Base-by-base conservation (phyloP, 2,329 filamentous ascomycete species). In the Aspergillus melleus region DNA sequence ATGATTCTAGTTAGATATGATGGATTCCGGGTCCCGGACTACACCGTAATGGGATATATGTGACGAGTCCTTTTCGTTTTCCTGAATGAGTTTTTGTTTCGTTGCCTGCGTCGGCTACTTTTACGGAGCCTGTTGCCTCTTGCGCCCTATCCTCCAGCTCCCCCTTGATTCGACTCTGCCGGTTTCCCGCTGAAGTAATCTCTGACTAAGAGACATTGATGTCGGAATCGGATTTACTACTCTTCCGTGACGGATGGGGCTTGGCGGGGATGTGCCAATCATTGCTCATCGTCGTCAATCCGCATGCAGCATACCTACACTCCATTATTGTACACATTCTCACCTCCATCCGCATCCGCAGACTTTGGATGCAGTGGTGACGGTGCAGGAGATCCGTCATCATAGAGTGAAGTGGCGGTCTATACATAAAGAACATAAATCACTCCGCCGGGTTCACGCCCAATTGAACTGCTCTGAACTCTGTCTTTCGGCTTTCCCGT, bases 61-160 rank as follows among this genome's bases (percentile, higher is more conserved):
- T 55, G 53, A 49, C 53, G 20, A 55, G 42, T 55, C 47, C 44
- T 54, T 46, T 29, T 44, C 14, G 20, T 46, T 46, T 39, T 51
- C 20, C 20, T 46, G 46, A 19, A 6, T 24, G 11, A 1, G 19
- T 26, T 54, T 54, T 16, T 44, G 12, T 26, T 14, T 19, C 22
- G 44, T 47, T 47, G 14, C 36, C 36, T 42, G 36, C 11, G 32
- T n/a, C 36, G 5, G 36, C 16, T n/a, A n/a, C 16, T n/a, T 8
- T n/a, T 42, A 8, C 16, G 14, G 6, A 8, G 36, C 16, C 36
- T 42, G 14, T 42, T 12, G 14, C 36, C 16, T 42, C 14, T 42
- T n/a, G 24, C 24, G 24, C 24, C 24, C 24, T 22, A 3, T 22
- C 4, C 14, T 16, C 36, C 30, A 12, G 30, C 2, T 32, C 10